Percentiles rank a stretch among this genome's conserved stretches.
Conservation (phyloP, 768 basidiomycete species). For the Crassisporium funariophilum region DNA sequence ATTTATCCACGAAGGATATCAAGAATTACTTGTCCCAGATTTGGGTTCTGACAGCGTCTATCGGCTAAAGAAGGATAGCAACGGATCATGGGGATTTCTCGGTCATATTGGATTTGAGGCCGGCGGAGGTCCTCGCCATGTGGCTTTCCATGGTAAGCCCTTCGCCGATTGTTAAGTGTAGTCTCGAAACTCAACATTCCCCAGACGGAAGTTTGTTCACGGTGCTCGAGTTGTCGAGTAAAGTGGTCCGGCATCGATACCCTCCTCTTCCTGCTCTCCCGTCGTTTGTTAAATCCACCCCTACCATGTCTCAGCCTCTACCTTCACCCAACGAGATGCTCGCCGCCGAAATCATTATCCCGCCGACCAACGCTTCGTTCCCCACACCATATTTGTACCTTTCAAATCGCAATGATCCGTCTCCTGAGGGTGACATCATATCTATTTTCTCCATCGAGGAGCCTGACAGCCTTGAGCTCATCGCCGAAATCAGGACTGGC, state of each 20-base stretch:
- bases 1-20: conserved; percentile 44
- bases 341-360: conserved; percentile 71
- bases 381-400: conserved; percentile 64
- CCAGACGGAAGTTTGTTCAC: conserved; percentile 67
- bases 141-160: conserved; percentile 59
- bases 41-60: conserved; percentile 74
- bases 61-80: conserved; percentile 45
- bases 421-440: conserved; percentile 70
- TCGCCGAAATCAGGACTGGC: conserved; percentile 68
- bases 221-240: conserved; percentile 64
- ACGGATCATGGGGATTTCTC: conserved; percentile 50
- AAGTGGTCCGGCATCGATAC: conserved; percentile 56
- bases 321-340: conserved; percentile 52
- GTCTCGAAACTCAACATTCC: conserved; percentile 1
- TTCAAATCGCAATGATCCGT: conserved; percentile 76
- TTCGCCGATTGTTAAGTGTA: not conserved
- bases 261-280: conserved; percentile 43
- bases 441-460: conserved; percentile 63
- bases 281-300: conserved; percentile 44
- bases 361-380: conserved; percentile 51
- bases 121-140: conserved; percentile 75
- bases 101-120: conserved; percentile 49
- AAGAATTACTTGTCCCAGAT: conserved; percentile 73
- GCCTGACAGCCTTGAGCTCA: conserved; percentile 46
- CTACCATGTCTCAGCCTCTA: conserved; percentile 50